Percentiles rank a stretch among this genome's conserved stretches.
phyloP scores from a whole-genome alignment of 352 stramenopile species.

The Phytophthora ramorum region DNA sequence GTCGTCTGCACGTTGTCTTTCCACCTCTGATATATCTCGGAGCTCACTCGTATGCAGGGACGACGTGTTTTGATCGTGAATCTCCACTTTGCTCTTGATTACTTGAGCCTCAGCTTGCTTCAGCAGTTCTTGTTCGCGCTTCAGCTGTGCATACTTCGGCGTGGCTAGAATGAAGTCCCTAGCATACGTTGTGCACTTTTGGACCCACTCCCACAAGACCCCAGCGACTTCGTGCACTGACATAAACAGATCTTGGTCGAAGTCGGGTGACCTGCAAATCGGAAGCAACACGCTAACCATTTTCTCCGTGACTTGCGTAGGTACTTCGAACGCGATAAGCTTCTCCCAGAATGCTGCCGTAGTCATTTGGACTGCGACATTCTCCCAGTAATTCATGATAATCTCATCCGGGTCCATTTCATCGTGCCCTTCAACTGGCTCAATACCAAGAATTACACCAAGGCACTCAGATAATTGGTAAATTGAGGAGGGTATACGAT shows the following conservation, averaged over 20 bases:
- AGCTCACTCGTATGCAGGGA: conserved; percentile 45
- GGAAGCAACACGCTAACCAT: conserved; percentile 62
- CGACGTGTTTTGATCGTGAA: conserved; percentile 45
- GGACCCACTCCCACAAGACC: conserved; percentile 70
- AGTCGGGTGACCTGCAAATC: conserved; percentile 68
- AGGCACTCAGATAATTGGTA: conserved; percentile 75
- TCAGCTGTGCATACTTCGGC: conserved; percentile 63
- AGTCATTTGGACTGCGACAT: conserved; percentile 39
- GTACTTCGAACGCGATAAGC: conserved; percentile 54
- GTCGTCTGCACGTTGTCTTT: conserved; percentile 54
- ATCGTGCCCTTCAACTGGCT: conserved; percentile 62
- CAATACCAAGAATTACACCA: conserved; percentile 68
- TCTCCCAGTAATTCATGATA: conserved; percentile 81
- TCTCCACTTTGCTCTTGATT: conserved; percentile 37
- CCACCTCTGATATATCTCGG: conserved; percentile 55
- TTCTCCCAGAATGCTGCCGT: conserved; percentile 56
- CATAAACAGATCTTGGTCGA: conserved; percentile 56
- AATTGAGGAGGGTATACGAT: conserved; percentile 54
- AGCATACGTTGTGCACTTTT: conserved; percentile 54
- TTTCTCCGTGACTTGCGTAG: conserved; percentile 46
- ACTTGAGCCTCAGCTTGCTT: conserved; percentile 46
- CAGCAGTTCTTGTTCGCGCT: conserved; percentile 54
- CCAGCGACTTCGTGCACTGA: conserved; percentile 63
- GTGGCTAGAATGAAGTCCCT: conserved; percentile 59
- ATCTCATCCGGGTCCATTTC: conserved; percentile 78